A percentile compares a stretch with the other conserved stretches of the same genome.
Conservation (phyloP, 1,284 basidiomycete genomes). For the Papiliotrema laurentii region DNA sequence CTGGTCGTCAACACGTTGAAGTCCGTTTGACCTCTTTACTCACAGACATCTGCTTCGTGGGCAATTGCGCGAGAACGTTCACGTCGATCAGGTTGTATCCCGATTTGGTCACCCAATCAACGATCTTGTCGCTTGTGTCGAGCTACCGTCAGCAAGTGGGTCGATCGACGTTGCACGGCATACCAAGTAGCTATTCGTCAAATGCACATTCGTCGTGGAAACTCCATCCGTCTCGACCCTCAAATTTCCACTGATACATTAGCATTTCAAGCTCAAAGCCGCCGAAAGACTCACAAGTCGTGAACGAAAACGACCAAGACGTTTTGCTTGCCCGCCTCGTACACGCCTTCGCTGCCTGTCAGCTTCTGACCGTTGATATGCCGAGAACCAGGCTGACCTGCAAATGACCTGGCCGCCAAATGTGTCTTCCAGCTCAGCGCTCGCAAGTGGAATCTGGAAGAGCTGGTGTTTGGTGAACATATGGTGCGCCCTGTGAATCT, state of each 20-base stretch:
- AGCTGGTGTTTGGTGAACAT: conserved; percentile 68
- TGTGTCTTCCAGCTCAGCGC: conserved; percentile 59
- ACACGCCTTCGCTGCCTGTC: conserved; percentile 29
- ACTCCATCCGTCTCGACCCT: conserved; percentile 70
- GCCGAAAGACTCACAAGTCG: conserved; percentile 5
- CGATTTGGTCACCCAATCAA: conserved; percentile 65
- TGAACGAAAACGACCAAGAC: conserved; percentile 7
- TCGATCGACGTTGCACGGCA: conserved; percentile 4
- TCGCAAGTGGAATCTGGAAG: conserved; percentile 72
- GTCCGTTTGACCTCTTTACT: background rate
- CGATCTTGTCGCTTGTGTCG: conserved; percentile 73
- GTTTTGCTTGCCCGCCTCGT: conserved; percentile 56
- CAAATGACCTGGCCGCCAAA: conserved; percentile 78
- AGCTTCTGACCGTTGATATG: background rate
- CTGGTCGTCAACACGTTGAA: background rate
- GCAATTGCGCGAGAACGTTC: conserved; percentile 71
- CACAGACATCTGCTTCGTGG: conserved; percentile 37
- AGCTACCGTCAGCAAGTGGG: conserved; percentile 55
- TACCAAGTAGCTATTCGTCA: conserved; percentile 79
- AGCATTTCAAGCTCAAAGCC: background rate
- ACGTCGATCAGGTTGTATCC: conserved; percentile 77
- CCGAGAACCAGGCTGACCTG: conserved; percentile 58
- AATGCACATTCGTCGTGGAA: conserved; percentile 64
- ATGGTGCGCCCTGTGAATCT: conserved; percentile 74
- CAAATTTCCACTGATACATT: conserved; percentile 66